Evolutionary conservation across 768 basidiomycete genomes (phyloP), one percentile per base, ranked within the genome.

Genomic region (Candolleomyces efflorescens): DNA sequence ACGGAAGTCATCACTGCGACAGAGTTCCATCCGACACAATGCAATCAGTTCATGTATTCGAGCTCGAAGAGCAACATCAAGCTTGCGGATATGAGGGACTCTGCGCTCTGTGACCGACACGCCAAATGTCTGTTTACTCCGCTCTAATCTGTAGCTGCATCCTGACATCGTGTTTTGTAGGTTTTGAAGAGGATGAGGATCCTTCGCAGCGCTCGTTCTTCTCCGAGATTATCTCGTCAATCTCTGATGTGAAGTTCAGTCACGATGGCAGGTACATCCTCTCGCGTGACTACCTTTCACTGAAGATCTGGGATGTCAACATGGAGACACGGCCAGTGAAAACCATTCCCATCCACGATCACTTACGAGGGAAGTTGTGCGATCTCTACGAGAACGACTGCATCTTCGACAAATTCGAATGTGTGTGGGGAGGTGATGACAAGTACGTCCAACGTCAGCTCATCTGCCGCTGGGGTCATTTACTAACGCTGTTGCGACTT

Each of bases 1-100:
- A 98, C 97, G 15, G 97, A 99, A 71, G 97, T 99, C 69, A 98
- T 99, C 73, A 99, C 97, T n/a, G 93, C 96, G 11, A 94, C 97
- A 49, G 97, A 99, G 75, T 98, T 99, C 75, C 97, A 98, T 70
- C 97, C 97, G 32, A 82, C 85, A 54, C 92, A 96, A 62, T 98
- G 97, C 86, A 98, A 98, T 73, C 78, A 92, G 52, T 98, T 99
- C 79, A 97, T 98, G 94, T 99, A 98, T 73, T 98, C 96, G 61
- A 95, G 93, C 75, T 98, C 97, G 59, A 98, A 98, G 76, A 96
- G 94, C 66, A 98, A 97, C 71, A 98, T 99, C 81, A 98, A 98
- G 77, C 85, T 99, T 58, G 96, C 95, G 20, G 97, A 99, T 76
- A 99, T 99, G 97, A 86, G 97, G 50, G 95, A 98, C 62, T 92